These are phyloP conservation scores for Phytopythium litorale DNA, from an alignment of 352 stramenopile species.

Conservation along the genomic window DNA sequence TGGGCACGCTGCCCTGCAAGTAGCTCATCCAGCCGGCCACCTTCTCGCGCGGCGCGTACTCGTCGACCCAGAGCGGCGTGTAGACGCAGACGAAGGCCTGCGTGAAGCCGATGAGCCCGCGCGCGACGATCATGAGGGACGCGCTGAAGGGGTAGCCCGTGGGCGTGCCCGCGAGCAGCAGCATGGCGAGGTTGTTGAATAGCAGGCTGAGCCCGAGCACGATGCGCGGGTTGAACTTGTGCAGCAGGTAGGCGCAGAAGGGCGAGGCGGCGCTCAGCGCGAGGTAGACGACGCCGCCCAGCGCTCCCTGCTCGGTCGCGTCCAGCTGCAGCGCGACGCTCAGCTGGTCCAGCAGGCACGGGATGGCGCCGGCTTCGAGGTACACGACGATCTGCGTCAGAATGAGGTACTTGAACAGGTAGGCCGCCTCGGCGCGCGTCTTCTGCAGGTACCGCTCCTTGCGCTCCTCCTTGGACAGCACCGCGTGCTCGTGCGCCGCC, in stretches of 20 bases:
- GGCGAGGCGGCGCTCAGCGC: conserved; percentile 67
- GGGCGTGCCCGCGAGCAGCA: conserved; percentile 69
- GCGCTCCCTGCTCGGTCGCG: conserved; percentile 67
- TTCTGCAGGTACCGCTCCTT: conserved; percentile 69
- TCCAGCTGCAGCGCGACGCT: conserved; percentile 66
- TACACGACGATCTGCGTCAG: conserved; percentile 82
- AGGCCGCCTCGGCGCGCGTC: conserved; percentile 66
- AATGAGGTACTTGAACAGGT: conserved; percentile 87
- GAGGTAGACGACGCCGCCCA: conserved; percentile 79
- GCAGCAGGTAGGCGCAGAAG: conserved; percentile 73
- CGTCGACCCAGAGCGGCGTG: conserved; percentile 82
- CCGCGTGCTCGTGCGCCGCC: conserved; percentile 1
- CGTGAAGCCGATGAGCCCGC: conserved; percentile 74
- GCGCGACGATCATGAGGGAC: conserved; percentile 67
- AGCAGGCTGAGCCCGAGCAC: conserved; percentile 72
- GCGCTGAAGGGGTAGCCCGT: conserved; percentile 64
- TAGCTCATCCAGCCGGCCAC: conserved; percentile 85
- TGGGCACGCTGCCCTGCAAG: conserved; percentile 73
- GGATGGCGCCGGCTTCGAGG: conserved; percentile 76
- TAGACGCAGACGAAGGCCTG: conserved; percentile 84
- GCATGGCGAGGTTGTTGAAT: conserved; percentile 69
- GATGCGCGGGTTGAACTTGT: conserved; percentile 57
- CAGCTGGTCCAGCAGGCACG: conserved; percentile 75
- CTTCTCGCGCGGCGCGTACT: conserved; percentile 73
- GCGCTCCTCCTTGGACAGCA: conserved; percentile 48